Evolutionary conservation across 1,284 basidiomycete genomes (phyloP), one percentile per base, ranked within the genome.

Genomic region (Boletus hoseneyae): DNA sequence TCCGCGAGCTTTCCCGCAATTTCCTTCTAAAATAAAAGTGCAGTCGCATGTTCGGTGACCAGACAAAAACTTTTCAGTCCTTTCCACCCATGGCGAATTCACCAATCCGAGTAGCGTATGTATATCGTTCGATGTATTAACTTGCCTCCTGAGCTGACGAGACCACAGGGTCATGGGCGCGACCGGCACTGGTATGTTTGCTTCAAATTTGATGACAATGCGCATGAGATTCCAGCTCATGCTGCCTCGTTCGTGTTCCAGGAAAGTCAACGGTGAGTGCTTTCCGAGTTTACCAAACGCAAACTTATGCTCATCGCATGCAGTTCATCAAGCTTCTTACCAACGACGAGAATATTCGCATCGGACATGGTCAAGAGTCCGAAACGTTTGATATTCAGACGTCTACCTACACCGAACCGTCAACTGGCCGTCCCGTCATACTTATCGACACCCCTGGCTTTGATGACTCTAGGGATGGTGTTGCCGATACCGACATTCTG

Each of bases 381-480:
- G 38, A 47, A 19, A 47, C 45, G 18, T 6, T 32, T 13, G 13
- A 30, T 8, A 35, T 47, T 29, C 46, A 47, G 19, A 25, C 30
- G 7, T 18, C 46, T 25, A 18, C 25, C 9, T 47, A 47, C 27
- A 12, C 41, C 4, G 46, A 47, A 16, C 19, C 6, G 21, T 13
- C 5, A 12, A 42, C 23, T 29, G 49, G 57, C 3, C 49, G 42
- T n/a, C 4, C 53, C 9, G 56, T 65, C 40, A 51, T 58, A 12
- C 54, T 65, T 13, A 39, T 65, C 37, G 63, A 64, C 23, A 65
- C 62, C 8, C 63, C 63, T 13, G 63, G 63, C 8, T 63, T 65
- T 35, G 63, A 64, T 40, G 63, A 37, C 36, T 37, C 36, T 3
- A 37, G 36, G 36, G 36, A 37, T 9, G 36, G 18, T 13, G 36